These are phyloP conservation scores for Apiospora rasikravindrae DNA, from an alignment of 2,329 filamentous ascomycete genomes.

Conservation along the genomic window DNA sequence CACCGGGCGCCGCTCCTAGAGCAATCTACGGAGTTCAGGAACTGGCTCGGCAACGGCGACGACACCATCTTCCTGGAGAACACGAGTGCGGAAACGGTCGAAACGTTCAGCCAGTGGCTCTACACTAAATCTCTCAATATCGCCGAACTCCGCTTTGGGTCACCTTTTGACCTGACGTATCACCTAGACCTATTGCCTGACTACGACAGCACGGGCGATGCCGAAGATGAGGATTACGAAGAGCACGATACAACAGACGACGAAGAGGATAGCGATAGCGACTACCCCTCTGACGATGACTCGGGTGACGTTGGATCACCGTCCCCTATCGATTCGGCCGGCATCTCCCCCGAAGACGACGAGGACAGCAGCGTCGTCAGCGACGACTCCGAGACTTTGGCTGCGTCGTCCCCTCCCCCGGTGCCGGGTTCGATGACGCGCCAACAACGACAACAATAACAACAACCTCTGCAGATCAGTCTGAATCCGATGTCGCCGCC, in stretches of 20 bases:
- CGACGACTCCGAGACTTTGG: not conserved
- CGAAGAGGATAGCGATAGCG: not conserved
- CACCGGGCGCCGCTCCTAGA: not conserved
- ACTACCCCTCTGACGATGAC: not conserved
- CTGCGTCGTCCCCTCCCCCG: not conserved
- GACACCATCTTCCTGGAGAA: not conserved
- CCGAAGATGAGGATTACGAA: not conserved
- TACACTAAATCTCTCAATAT: not conserved
- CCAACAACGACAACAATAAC: too few species aligned
- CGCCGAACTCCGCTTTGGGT: not conserved
- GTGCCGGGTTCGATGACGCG: not conserved
- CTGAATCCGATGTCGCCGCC: too few species aligned
- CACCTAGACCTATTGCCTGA: not conserved
- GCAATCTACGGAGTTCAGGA: not conserved
- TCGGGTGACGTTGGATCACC: not conserved
- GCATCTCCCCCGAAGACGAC: too few species aligned
- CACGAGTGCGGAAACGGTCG: not conserved
- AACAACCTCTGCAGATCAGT: too few species aligned
- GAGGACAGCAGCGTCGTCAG: not conserved
- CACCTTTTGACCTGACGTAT: not conserved
- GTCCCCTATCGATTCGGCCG: not conserved
- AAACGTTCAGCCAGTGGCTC: not conserved
- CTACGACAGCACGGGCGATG: too few species aligned
- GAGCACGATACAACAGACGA: too few species aligned
- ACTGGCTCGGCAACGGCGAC: not conserved